Evolutionary conservation across 2,329 filamentous ascomycete species (phyloP), one percentile per base, ranked within the genome.

Genomic region (Didymella arachidicola): DNA sequence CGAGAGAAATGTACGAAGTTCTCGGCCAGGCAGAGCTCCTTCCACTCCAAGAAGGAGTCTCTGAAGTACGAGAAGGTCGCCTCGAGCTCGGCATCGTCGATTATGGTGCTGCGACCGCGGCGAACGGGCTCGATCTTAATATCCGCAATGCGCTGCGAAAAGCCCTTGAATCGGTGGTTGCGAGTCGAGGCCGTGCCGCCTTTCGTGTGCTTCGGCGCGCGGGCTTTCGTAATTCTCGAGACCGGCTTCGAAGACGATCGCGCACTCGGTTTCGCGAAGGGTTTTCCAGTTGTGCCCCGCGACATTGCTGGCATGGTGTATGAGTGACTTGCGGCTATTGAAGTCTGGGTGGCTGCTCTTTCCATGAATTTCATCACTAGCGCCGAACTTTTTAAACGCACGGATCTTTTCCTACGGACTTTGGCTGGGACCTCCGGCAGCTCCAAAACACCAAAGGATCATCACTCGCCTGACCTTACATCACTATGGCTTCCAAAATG

Each of bases 111-210:
- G 78, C 93, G 91, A 70, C 96, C 90, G 79, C 89, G 89, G 78
- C 95, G 92, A 67, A 99, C 86, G 44, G 95, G 95, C 72, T 99
- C 94, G 79, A 99, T 89, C 79, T 92, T 95, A 73, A 98, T 86
- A 77, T 93, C 95, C 63, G 91, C 87, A 76, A 98, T 91, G 77
- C 96, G 95, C 73, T 89, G 86, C 59, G 89, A 91, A 79, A 98
- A 98, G 62, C 91, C 89, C 79, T 97, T 90, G 86, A 92, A 98
- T 75, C 91, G 86, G 79, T 97, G 92, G 51, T 92, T 90, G 73
- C 92, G 93, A 62, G 89, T 88, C 67, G 93, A 91, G 49, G 83
- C 82, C 26, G 92, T 96, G 64, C 84, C 84, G 61, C 84, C 84
- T 74, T 90, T 92, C 64, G 84, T 72, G 49, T 81, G 84, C 79